A percentile compares a stretch with the other conserved stretches of the same genome.
These are phyloP conservation scores for Drechslera avenae DNA, from an alignment of 2,329 filamentous ascomycete genomes.

Conservation along the genomic window DNA sequence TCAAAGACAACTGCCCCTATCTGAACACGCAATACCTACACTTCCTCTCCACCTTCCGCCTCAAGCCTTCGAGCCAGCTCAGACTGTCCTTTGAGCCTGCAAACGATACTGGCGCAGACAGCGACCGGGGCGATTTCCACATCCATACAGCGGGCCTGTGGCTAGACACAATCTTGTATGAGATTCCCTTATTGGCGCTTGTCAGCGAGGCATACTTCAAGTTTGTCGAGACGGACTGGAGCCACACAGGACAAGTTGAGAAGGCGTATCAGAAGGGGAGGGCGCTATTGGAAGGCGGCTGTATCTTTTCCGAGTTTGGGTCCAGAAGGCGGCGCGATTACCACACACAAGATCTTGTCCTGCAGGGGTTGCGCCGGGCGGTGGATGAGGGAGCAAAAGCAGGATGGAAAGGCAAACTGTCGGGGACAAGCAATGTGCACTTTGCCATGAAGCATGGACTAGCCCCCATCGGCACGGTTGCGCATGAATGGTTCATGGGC, in stretches of 20 bases:
- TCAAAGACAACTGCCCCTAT: conserved; percentile 80
- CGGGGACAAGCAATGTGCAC: conserved; percentile 95
- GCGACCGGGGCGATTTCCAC: conserved; percentile 72
- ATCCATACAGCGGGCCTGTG: conserved; percentile 81
- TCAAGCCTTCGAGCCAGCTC: conserved; percentile 82
- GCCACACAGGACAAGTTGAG: conserved; percentile 82
- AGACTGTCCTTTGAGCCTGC: conserved; percentile 66
- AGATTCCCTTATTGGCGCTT: conserved; percentile 90
- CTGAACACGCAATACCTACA: conserved; percentile 76
- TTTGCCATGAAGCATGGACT: conserved; percentile 92
- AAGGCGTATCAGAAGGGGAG: conserved; percentile 82
- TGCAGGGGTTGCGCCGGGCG: conserved; percentile 82
- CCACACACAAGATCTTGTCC: conserved; percentile 90
- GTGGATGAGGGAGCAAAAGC: conserved; percentile 70
- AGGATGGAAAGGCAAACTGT: conserved; percentile 73
- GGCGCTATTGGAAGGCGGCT: conserved; percentile 77
- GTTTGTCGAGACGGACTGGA: conserved; percentile 94
- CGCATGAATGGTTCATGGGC: conserved; percentile 99
- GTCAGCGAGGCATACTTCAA: conserved; percentile 97
- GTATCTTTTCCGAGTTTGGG: conserved; percentile 91
- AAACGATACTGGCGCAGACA: conserved; percentile 66
- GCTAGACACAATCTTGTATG: conserved; percentile 96
- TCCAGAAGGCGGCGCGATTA: conserved; percentile 89
- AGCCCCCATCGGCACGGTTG: conserved; percentile 83
- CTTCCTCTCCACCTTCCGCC: conserved; percentile 80